Base-by-base conservation (phyloP, 73 alveolate genomes). In the Tetrahymena borealis region DNA sequence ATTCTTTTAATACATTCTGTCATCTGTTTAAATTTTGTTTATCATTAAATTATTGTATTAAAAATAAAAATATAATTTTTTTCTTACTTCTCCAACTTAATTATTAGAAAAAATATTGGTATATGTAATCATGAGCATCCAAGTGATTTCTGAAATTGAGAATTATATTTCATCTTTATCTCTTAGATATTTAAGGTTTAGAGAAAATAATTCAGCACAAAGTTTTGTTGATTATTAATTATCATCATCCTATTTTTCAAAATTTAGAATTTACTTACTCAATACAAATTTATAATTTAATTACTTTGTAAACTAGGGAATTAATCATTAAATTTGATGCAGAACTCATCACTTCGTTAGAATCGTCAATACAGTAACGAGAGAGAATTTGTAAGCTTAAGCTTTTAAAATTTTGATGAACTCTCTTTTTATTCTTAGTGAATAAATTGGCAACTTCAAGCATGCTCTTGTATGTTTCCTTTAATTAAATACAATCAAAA, bases 341-440 rank as follows among this genome's bases (percentile, higher is more conserved):
- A 33, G 95, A 91, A 39, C 77, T 93, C 95, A 93, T 93, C 1
- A 93, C 91, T 40, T 93, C 95, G 79, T 93, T 93, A 37, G 90
- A 93, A 79, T 93, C 95, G 39, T 93, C 95, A 0, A 93, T 93
- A 3, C 91, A 41, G 33, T 31, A 93, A 12, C 91, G 24, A 28
- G 95, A 78, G 35, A 93, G 38, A 1, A 93, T 38, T 38, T 78
- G 33, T 11, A 93, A 11, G n/a, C 91, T 90, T 78, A 93, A 78
- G 33, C 93, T 35, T 5, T 79, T 85, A 90, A 93, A 93, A 39
- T 93, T 20, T 15, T 4, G 42, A 85, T 93, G 91, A 36, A 93
- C 32, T 35, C 39, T 31, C 18, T 93, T n/a, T 18, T 93, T 85
- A 24, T 93, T 93, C 33, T 85, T 93, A 1, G 95, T 93, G 7